Evolutionary conservation across 106 monocot species (phyloP).

Genomic region (Dendrobium huoshanense): DNA sequence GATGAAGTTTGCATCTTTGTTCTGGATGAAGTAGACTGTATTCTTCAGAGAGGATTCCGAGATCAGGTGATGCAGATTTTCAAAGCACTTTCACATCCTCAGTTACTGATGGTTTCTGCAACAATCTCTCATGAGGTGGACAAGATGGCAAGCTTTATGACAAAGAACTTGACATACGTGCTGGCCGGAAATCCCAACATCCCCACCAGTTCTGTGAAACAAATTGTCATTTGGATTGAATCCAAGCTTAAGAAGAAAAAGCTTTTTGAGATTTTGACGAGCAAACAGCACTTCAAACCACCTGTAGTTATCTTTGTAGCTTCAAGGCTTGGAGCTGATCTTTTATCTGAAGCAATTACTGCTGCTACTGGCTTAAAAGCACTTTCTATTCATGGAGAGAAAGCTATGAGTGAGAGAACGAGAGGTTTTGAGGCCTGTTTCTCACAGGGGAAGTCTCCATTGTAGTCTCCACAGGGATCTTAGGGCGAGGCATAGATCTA

Average conservation of each 20-base stretch:
- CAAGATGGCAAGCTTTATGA: constrained; percentile 46
- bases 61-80: constrained; percentile 89
- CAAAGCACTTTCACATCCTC: constrained; percentile 61
- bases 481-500: constrained; percentile 80
- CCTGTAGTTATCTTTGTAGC: constrained; percentile 71
- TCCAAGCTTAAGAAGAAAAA: constrained; percentile 80
- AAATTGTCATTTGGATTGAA: constrained; percentile 82
- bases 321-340: constrained; percentile 79
- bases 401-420: constrained; percentile 87
- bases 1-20: constrained; percentile 50
- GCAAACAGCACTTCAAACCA: constrained; percentile 72
- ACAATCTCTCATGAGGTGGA: constrained; percentile 61
- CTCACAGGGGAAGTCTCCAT: constrained; percentile 67
- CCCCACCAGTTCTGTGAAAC: constrained; percentile 53
- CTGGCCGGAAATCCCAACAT: constrained; percentile 37
- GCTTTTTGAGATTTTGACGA: constrained; percentile 74
- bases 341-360: constrained; percentile 67
- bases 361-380: constrained; percentile 55
- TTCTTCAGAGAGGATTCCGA: constrained; percentile 67
- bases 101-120: constrained; percentile 82
- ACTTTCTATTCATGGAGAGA: constrained; percentile 81
- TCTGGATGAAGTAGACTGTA: constrained; percentile 87
- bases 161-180: constrained; percentile 43
- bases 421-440: constrained; percentile 57
- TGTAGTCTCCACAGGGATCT: constrained; percentile 68